These are phyloP conservation scores for Aspergillus novofumigatus DNA, from an alignment of 2,329 filamentous ascomycete genomes.

Conservation along the genomic window DNA sequence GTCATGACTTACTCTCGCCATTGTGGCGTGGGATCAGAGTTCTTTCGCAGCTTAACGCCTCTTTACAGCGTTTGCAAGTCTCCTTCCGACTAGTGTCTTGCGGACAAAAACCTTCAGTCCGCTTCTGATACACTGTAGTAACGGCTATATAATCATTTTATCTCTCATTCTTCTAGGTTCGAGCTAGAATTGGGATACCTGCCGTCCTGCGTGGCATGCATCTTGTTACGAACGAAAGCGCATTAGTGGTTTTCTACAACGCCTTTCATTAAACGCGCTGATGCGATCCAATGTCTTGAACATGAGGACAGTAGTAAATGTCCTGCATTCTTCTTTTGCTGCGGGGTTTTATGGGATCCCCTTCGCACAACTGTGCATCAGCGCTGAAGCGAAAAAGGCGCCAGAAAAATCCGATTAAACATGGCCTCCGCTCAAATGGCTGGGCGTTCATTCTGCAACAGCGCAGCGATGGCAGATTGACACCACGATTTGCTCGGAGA, in stretches of 20 bases:
- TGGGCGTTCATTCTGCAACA: constrained; percentile 18
- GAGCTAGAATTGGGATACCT: not conserved
- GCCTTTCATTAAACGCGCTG: not conserved
- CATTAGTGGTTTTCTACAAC: constrained; percentile 15
- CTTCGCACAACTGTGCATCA: not conserved
- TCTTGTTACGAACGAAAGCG: constrained; percentile 9
- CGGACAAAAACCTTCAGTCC: not conserved
- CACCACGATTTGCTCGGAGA: constrained; percentile 11
- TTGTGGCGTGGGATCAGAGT: not conserved
- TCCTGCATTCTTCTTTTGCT: constrained; percentile 6
- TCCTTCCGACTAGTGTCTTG: not conserved
- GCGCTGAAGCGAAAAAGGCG: not conserved
- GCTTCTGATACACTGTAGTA: not conserved
- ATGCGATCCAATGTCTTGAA: not conserved
- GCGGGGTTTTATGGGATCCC: constrained; percentile 6
- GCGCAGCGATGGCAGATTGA: constrained; percentile 13
- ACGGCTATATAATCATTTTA: not conserved
- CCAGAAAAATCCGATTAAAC: constrained; percentile 5
- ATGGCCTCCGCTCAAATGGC: constrained; percentile 11
- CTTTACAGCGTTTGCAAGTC: not conserved
- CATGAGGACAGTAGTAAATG: not conserved
- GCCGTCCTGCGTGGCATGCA: constrained; percentile 9
- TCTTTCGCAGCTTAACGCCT: not conserved
- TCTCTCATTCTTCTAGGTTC: not conserved
- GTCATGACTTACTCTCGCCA: constrained; percentile 12